Evolutionary conservation across 192 early-diverging fungal genomes (phyloP).

Genomic region (Rhizoclosmatium globosum): DNA sequence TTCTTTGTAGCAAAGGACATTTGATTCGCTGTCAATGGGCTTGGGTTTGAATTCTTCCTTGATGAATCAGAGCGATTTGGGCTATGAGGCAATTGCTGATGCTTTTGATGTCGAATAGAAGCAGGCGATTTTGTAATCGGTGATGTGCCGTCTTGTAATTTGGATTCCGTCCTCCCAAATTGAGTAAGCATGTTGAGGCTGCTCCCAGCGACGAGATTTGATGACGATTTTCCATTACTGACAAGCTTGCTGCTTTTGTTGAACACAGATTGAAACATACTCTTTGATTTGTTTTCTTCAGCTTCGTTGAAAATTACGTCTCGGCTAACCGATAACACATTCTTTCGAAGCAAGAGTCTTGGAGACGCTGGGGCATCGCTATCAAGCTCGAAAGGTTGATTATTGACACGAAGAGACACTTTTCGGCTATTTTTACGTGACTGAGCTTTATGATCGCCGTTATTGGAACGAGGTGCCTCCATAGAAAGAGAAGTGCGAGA

Average conservation of each 20-base stretch:
- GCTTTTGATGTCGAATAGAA: not conserved
- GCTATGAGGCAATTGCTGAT: not conserved
- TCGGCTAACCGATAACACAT: not conserved
- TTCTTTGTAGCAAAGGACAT: too few relatives aligned
- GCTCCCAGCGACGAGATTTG: not conserved
- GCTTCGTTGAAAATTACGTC: not conserved
- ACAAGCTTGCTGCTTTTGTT: not conserved
- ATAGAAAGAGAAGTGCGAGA: not conserved
- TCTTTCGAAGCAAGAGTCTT: not conserved
- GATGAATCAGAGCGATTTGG: not conserved
- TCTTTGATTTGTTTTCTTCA: not conserved
- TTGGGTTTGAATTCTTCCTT: not conserved
- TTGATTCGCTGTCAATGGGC: too few relatives aligned
- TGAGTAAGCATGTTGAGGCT: not conserved
- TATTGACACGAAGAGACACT: not conserved
- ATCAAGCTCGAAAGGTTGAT: not conserved
- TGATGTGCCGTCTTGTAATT: not conserved
- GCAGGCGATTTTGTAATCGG: too few relatives aligned
- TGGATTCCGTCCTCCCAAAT: not conserved
- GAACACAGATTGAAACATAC: not conserved
- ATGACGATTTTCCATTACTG: not conserved
- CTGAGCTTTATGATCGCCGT: not conserved
- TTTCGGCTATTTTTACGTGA: not conserved
- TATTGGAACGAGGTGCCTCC: not conserved
- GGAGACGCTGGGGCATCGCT: not conserved